Base-by-base conservation (phyloP, 1,284 basidiomycete species). In the Puccinia triticina region DNA sequence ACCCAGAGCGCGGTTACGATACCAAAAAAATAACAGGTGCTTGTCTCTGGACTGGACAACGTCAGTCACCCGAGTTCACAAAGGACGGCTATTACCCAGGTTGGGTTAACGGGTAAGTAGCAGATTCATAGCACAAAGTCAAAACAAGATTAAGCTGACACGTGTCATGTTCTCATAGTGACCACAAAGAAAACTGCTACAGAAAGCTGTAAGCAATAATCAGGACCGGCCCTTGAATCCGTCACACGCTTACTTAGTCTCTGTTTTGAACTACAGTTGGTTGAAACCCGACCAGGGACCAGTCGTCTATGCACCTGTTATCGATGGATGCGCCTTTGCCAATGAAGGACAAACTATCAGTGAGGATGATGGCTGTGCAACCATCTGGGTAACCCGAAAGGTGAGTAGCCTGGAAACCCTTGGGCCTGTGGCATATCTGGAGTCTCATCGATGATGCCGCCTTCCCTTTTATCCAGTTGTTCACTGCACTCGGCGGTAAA, bases 211-310 rank as follows among this genome's bases (percentile, higher is more conserved):
- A n/a, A 55, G 53, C 53, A 55, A n/a, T 55, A 10, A 8, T 55
- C 23, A n/a, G 23, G 11, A 12, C 23, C 5, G 23, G 53, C 53
- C 53, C 53, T 55, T 21, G 53, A 21, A 10, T 55, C 18, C 23
- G 5, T 55, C 53, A n/a, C 53, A 55, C 53, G 14, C 23, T 16
- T 21, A 10, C 18, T 16, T 55, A 4, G 5, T 21, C 18, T 16
- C 53, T n/a, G n/a, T n/a, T n/a, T n/a, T n/a, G n/a, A n/a, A n/a
- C 53, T 55, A 55, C 53, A 55, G 53, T n/a, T 55, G 53, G 53
- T 55, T 55, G 23, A 55, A 55, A 12, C 53, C 53, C 14, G 53
- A 8, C 23, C 10, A 55, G 18, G 53, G 53, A 21, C 11, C 10
- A 21, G 14, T 21, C 5, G 18, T 10, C 4, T 55, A 55, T n/a